Percentiles rank a stretch among this genome's conserved stretches.
Evolutionary conservation across 2,329 filamentous ascomycete species (phyloP).

Genomic region (Niveomyces coronatus): DNA sequence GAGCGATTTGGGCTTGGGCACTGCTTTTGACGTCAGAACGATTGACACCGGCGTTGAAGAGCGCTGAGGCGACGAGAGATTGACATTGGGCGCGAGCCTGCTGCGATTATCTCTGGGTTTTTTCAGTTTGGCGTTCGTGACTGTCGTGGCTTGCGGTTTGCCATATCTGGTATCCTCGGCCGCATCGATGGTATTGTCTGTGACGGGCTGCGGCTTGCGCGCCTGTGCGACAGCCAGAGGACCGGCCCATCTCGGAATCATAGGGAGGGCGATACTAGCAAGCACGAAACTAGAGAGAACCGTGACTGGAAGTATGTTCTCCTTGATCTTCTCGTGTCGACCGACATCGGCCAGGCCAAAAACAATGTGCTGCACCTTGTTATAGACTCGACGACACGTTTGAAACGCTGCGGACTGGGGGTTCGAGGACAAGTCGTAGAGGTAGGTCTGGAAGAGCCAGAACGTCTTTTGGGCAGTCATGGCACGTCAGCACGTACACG

Average conservation of each 20-base stretch:
- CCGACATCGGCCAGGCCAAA: slow-evolving; percentile 64
- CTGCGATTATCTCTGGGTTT: slow-evolving; percentile 36
- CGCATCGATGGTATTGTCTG: slow-evolving; percentile 23
- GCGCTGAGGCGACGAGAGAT: slow-evolving; percentile 17
- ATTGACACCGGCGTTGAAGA: slow-evolving; percentile 14
- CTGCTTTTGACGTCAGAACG: slow-evolving; percentile 14
- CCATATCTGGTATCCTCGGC: slow-evolving; percentile 42
- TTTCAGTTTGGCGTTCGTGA: slow-evolving; percentile 38
- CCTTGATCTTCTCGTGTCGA: slow-evolving; percentile 65
- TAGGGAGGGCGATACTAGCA: slow-evolving; percentile 63
- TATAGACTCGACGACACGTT: slow-evolving; percentile 75
- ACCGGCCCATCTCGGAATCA: slow-evolving; percentile 67
- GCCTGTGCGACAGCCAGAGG: slow-evolving; percentile 75
- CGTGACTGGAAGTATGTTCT: slow-evolving; percentile 71
- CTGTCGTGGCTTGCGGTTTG: slow-evolving; percentile 58
- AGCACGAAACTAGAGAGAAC: slow-evolving; percentile 73
- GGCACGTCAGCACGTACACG: not conserved
- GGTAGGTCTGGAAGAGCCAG: slow-evolving; percentile 82
- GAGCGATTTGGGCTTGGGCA: slow-evolving; percentile 17
- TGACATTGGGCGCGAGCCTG: slow-evolving; percentile 33
- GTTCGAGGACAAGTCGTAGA: slow-evolving; percentile 67
- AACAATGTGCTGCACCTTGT: slow-evolving; percentile 80
- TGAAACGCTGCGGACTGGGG: slow-evolving; percentile 70
- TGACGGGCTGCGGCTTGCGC: slow-evolving; percentile 51
- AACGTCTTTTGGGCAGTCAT: slow-evolving; percentile 53